Evolutionary conservation across 108 stramenopile genomes (phyloP).

Genomic region (Pseudonitzschia multiseries): DNA sequence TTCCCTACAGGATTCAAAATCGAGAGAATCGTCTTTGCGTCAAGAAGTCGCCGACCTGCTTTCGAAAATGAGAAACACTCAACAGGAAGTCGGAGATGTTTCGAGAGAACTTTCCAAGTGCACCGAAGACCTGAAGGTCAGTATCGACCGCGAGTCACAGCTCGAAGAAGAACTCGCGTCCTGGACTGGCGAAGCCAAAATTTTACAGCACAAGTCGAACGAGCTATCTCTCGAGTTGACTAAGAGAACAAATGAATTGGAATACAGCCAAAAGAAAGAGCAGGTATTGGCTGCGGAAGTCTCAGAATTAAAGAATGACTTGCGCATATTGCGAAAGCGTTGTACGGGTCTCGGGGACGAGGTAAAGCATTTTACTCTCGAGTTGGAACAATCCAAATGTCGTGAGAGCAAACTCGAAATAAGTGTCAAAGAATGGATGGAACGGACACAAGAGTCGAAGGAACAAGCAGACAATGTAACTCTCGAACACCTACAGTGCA

Average conservation of each 20-base stretch:
- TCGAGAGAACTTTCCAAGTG: conserved; percentile 24
- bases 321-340: conserved; percentile 5
- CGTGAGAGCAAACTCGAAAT: conserved; percentile 14
- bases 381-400: conserved; percentile 7
- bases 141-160: conserved; percentile 29
- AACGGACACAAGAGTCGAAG: conserved; percentile 12
- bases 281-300: conserved; percentile 15
- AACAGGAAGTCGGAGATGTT: conserved; percentile 20
- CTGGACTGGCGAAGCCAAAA: conserved; percentile 32
- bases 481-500: background rate
- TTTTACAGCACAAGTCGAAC: conserved; percentile 23
- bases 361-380: background rate
- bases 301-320: conserved; percentile 3
- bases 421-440: conserved; percentile 20
- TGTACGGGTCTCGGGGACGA: conserved; percentile 4
- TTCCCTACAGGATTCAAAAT: conserved; percentile 23
- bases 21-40: conserved; percentile 23
- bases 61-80: conserved; percentile 21
- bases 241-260: conserved; percentile 14
- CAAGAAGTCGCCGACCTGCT: conserved; percentile 20
- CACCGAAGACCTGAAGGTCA: conserved; percentile 20
- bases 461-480: conserved; percentile 3
- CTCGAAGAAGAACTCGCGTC: conserved; percentile 31
- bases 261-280: conserved; percentile 16
- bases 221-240: conserved; percentile 26